Evolutionary conservation across 2,329 filamentous ascomycete genomes (phyloP).

Genomic region (Claviceps sp.): DNA sequence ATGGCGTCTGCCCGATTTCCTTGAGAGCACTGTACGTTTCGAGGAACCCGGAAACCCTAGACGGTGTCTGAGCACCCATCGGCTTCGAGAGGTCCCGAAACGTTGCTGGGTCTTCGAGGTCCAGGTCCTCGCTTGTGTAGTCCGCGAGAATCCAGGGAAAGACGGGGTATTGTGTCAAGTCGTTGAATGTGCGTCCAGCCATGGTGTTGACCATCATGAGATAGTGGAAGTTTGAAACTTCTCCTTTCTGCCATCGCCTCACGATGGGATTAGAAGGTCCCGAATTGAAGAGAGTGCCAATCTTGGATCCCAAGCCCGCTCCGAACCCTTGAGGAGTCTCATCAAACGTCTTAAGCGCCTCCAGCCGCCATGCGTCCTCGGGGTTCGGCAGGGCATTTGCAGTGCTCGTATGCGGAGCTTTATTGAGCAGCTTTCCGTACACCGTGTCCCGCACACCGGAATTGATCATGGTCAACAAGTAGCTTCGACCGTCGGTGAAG

Average conservation of each 20-base stretch:
- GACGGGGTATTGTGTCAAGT: slow-evolving; percentile 93
- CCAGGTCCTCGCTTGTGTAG: slow-evolving; percentile 86
- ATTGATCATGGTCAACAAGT: slow-evolving; percentile 75
- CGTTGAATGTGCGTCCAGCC: slow-evolving; percentile 93
- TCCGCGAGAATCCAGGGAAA: slow-evolving; percentile 96
- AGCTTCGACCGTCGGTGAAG: slow-evolving; percentile 92
- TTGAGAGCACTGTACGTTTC: slow-evolving; percentile 78
- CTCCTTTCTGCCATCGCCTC: slow-evolving; percentile 79
- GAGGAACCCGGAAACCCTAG: slow-evolving; percentile 64
- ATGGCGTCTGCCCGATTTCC: slow-evolving; percentile 85
- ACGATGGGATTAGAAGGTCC: slow-evolving; percentile 73
- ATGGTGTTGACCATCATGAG: slow-evolving; percentile 97
- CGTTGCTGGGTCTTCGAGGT: slow-evolving; percentile 68
- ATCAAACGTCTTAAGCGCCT: slow-evolving; percentile 59
- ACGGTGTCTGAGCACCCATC: slow-evolving; percentile 79
- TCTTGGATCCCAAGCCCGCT: slow-evolving; percentile 70
- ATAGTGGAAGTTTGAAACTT: slow-evolving; percentile 98
- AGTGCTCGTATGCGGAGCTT: slow-evolving; percentile 68
- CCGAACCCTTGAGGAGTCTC: slow-evolving; percentile 54
- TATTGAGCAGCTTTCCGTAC: slow-evolving; percentile 58
- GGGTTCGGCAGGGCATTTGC: slow-evolving; percentile 57
- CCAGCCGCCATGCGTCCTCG: slow-evolving; percentile 85
- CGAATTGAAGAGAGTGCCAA: slow-evolving; percentile 83
- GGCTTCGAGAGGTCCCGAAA: slow-evolving; percentile 91
- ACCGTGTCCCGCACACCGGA: slow-evolving; percentile 64